Evolutionary conservation across 306 rosid genomes (phyloP).

Genomic region (Abrus precatorius): DNA sequence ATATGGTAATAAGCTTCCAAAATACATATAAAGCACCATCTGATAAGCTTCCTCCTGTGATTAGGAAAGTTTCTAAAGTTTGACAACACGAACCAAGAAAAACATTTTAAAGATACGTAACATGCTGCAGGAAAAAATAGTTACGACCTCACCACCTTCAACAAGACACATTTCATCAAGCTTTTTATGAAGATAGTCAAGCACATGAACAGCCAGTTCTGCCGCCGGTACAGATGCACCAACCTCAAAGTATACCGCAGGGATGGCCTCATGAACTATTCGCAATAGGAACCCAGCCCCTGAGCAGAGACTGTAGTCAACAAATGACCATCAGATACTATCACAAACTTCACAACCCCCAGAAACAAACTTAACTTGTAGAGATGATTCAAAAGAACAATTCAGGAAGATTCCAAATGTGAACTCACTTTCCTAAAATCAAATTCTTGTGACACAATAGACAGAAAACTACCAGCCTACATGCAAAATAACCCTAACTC

Average conservation of each 20-base stretch:
- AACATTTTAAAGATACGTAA: slow-evolving; percentile 42
- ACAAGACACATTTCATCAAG: slow-evolving; percentile 90
- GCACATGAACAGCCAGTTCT: slow-evolving; percentile 78
- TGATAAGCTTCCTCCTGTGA: slow-evolving; percentile 90
- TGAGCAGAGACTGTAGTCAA: slow-evolving; percentile 83
- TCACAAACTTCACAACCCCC: slow-evolving; percentile 4
- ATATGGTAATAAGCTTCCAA: slow-evolving; percentile 90
- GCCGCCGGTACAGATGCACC: slow-evolving; percentile 75
- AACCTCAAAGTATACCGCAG: slow-evolving; percentile 68
- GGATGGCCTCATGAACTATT: slow-evolving; percentile 77
- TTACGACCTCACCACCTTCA: slow-evolving; percentile 95
- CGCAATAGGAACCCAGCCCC: slow-evolving; percentile 85
- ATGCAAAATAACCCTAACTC: slow-evolving; percentile 16
- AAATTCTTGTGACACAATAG: neutral
- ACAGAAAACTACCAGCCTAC: neutral
- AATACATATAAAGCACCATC: slow-evolving; percentile 81
- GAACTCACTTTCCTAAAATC: slow-evolving; percentile 3
- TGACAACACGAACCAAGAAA: slow-evolving; percentile 45
- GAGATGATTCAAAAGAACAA: slow-evolving; percentile 22
- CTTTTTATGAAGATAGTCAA: slow-evolving; percentile 83
- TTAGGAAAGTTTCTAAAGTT: slow-evolving; percentile 46
- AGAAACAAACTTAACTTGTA: slow-evolving; percentile 23
- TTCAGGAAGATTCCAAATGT: slow-evolving; percentile 8
- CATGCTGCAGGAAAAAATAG: slow-evolving; percentile 40
- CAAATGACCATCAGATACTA: slow-evolving; percentile 60